Percentiles rank a stretch among this genome's conserved stretches.
Conservation (phyloP, 73 alveolate species). For the Effrenium voratum region DNA sequence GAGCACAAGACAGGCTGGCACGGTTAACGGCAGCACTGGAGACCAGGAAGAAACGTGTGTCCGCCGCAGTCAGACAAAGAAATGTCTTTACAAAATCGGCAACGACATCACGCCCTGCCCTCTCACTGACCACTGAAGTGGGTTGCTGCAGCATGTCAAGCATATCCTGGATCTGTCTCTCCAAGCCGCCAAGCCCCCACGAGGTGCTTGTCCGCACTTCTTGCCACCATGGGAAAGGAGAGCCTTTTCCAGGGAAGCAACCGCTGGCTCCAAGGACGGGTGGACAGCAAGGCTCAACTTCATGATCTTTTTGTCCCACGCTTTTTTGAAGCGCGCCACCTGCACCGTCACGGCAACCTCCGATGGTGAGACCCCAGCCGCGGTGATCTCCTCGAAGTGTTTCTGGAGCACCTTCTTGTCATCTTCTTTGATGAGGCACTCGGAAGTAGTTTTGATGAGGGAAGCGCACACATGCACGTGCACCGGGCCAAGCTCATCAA, state of each 20-base stretch:
- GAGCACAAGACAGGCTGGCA: no score
- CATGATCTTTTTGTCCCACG: conserved; percentile 15
- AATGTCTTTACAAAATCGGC: no score
- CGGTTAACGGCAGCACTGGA: no score
- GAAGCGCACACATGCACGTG: neutral
- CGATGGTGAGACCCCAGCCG: neutral
- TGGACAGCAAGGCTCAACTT: neutral
- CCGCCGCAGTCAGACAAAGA: no score
- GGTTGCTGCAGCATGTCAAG: conserved; percentile 1
- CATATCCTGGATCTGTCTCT: conserved; percentile 29
- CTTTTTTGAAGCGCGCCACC: conserved; percentile 50
- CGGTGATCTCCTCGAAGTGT: conserved; percentile 16
- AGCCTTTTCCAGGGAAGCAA: neutral
- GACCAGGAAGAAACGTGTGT: no score
- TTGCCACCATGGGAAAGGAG: conserved; percentile 1
- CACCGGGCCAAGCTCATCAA: neutral
- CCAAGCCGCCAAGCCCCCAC: conserved; percentile 18
- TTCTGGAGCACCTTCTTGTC: neutral
- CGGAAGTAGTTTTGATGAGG: neutral
- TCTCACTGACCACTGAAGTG: no score
- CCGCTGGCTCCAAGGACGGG: neutral
- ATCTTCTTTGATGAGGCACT: neutral
- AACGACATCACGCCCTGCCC: no score
- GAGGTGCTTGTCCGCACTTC: conserved; percentile 55
- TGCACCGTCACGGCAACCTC: neutral